These are phyloP conservation scores for Ascochyta fabae DNA, from an alignment of 2,329 filamentous ascomycete genomes.

Conservation along the genomic window DNA sequence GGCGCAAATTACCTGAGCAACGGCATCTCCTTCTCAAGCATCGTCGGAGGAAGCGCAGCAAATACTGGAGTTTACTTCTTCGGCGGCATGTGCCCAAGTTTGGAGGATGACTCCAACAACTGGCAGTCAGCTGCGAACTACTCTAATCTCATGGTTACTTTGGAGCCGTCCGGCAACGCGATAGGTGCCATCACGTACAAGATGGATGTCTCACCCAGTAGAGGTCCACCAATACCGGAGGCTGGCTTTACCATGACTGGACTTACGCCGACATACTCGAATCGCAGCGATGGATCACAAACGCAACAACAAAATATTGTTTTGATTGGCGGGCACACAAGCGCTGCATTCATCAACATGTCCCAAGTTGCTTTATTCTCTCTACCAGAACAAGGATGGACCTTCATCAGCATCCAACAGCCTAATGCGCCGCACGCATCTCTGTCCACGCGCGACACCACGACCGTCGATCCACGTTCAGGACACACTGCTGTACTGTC, in stretches of 20 bases:
- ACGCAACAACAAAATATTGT: constrained; percentile 81
- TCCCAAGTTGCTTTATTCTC: constrained; percentile 87
- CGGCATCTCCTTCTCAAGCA: constrained; percentile 72
- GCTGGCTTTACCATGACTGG: constrained; percentile 86
- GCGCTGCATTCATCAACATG: constrained; percentile 89
- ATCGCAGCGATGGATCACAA: constrained; percentile 65
- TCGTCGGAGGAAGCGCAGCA: constrained; percentile 60
- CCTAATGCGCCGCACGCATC: constrained; percentile 59
- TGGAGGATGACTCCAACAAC: constrained; percentile 13
- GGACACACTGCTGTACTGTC: constrained; percentile 86
- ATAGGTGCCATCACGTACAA: constrained; percentile 54
- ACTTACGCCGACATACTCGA: constrained; percentile 72
- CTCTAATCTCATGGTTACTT: constrained; percentile 76
- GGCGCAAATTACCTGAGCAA: constrained; percentile 65
- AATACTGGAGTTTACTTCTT: constrained; percentile 73
- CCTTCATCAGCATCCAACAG: constrained; percentile 72
- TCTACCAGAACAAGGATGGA: constrained; percentile 85
- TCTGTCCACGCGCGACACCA: constrained; percentile 57
- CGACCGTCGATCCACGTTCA: constrained; percentile 76
- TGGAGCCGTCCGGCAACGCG: constrained; percentile 56
- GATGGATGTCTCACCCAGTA: constrained; percentile 56
- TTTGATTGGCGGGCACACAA: constrained; percentile 84
- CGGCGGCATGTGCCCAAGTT: constrained; percentile 83
- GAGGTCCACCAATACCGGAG: constrained; percentile 75
- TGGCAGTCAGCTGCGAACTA: constrained; percentile 78